phyloP scores from a whole-genome alignment of 2,329 filamentous ascomycete species.

The Colletotrichum echinochloae region DNA sequence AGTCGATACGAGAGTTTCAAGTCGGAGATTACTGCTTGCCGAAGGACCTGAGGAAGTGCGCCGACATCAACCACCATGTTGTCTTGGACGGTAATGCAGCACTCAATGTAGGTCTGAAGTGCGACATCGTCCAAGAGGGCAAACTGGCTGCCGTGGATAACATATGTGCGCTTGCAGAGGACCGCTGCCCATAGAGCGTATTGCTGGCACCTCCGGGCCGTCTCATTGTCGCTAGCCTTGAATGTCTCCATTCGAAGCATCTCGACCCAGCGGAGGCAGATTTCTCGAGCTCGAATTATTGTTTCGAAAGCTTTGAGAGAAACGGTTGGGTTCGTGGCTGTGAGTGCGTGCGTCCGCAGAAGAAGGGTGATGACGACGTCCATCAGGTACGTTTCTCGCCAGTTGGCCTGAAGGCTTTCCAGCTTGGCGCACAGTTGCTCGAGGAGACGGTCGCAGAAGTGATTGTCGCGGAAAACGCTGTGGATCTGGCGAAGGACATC shows the following conservation, averaged over 20 bases:
- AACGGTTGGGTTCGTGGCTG: constrained; percentile 16
- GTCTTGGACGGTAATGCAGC: constrained; percentile 56
- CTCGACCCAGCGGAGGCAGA: constrained; percentile 63
- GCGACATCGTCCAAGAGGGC: constrained; percentile 24
- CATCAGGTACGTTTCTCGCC: constrained; percentile 71
- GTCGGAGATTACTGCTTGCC: constrained; percentile 59
- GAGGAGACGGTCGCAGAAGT: constrained; percentile 62
- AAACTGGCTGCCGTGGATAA: constrained; percentile 28
- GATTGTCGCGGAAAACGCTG: constrained; percentile 58
- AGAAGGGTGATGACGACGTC: constrained; percentile 65
- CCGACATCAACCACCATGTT: constrained; percentile 54
- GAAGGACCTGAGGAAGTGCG: constrained; percentile 49
- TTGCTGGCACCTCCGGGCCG: constrained; percentile 51
- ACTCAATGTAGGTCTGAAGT: constrained; percentile 45
- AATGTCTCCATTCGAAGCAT: constrained; percentile 60
- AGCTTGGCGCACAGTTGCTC: constrained; percentile 60
- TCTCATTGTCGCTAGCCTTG: constrained; percentile 51
- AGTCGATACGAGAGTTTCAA: constrained; percentile 56
- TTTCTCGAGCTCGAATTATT: constrained; percentile 55
- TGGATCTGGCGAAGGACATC: constrained; percentile 61
- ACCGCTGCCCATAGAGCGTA: constrained; percentile 68
- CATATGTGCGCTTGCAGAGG: constrained; percentile 61
- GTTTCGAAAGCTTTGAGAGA: constrained; percentile 46
- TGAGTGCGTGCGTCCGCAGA: constrained; percentile 53
- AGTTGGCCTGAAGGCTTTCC: constrained; percentile 62